Evolutionary conservation across 345 rosid species (phyloP).

Genomic region (Aegle marmelos): DNA sequence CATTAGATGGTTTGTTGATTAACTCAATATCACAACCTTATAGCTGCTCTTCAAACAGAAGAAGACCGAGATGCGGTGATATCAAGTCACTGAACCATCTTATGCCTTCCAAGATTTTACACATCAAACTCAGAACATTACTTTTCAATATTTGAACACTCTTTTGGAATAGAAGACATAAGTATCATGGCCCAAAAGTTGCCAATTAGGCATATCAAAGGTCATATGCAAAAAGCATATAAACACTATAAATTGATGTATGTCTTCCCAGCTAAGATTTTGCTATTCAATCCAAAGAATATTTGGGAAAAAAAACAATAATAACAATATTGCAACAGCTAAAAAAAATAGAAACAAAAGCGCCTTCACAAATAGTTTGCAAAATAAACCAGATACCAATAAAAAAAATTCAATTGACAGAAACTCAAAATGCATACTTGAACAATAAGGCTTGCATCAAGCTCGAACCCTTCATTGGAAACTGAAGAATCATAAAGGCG

Average conservation of each 20-base stretch:
- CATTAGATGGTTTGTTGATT: background rate
- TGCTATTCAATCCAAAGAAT: background rate
- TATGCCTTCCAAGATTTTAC: background rate
- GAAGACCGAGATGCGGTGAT: background rate
- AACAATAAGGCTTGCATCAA: conserved; percentile 81
- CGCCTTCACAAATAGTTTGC: background rate
- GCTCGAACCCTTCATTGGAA: conserved; percentile 82
- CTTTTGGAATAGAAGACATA: background rate
- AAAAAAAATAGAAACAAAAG: background rate
- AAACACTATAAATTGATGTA: background rate
- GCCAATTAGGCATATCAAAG: background rate
- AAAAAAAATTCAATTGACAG: background rate
- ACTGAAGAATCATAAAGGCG: conserved; percentile 95
- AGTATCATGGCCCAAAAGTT: background rate
- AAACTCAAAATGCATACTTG: conserved; percentile 53
- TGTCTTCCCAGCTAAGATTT: background rate
- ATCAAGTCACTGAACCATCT: background rate
- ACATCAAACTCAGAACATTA: background rate
- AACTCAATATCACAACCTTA: background rate
- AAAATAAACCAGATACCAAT: background rate
- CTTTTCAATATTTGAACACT: background rate
- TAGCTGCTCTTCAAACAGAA: background rate
- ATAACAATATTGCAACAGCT: background rate
- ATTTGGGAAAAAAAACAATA: background rate
- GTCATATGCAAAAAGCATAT: background rate